phyloP scores from a whole-genome alignment of 2,329 filamentous ascomycete genomes.

The Westerdykella ornata region DNA sequence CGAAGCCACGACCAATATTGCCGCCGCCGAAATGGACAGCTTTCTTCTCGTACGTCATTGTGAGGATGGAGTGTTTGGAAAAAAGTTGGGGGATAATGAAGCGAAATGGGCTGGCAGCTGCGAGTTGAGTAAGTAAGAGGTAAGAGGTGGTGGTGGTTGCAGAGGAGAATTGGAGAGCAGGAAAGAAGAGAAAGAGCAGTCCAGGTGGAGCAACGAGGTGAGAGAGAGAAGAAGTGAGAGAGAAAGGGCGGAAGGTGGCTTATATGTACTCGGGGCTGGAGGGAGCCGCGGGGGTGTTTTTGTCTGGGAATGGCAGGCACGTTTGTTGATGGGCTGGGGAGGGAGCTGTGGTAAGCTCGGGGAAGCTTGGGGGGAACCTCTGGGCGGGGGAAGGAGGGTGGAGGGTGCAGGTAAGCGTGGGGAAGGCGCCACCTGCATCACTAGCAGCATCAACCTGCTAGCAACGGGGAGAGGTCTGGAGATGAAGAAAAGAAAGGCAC shows the following conservation, averaged over 20 bases:
- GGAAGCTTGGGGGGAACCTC: slow-evolving; percentile 1
- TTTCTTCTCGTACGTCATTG: slow-evolving; percentile 41
- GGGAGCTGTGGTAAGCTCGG: not conserved
- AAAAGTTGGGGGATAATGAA: slow-evolving; percentile 1
- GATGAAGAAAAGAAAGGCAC: too few species aligned
- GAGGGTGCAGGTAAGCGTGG: slow-evolving; percentile 1
- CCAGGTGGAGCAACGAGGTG: slow-evolving; percentile 6
- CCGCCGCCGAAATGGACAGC: slow-evolving; percentile 50
- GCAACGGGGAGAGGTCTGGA: too few species aligned
- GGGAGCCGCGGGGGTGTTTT: not conserved
- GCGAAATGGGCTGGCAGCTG: slow-evolving; percentile 4
- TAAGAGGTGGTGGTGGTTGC: not conserved
- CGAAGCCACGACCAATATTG: slow-evolving; percentile 48
- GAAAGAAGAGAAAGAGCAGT: slow-evolving; percentile 2
- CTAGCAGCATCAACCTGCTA: too few species aligned
- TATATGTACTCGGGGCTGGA: not conserved
- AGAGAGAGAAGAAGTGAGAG: not conserved
- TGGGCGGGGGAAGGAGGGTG: not conserved
- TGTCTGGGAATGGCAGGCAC: slow-evolving; percentile 1
- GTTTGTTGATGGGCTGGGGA: too few species aligned
- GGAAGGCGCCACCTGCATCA: not conserved
- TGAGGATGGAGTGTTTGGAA: slow-evolving; percentile 11
- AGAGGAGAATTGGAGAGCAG: slow-evolving; percentile 1
- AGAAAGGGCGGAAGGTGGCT: not conserved
- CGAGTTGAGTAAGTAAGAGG: slow-evolving; percentile 11